phyloP scores from a whole-genome alignment of 306 rosid species.

The Astragalus membranaceus region DNA sequence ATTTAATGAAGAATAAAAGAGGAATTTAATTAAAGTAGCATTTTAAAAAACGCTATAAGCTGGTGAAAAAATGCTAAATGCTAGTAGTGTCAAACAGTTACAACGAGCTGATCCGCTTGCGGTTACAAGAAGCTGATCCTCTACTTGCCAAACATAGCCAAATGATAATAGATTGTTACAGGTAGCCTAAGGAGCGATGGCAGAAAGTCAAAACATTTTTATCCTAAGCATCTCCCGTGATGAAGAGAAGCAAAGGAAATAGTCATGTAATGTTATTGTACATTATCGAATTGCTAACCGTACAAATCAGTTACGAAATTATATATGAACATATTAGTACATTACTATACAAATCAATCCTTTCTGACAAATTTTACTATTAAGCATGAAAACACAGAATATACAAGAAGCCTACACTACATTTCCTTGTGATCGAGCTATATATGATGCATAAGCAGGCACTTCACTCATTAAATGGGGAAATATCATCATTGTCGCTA shows the following conservation, averaged over 20 bases:
- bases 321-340: slow-evolving; percentile 9
- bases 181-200: neutral
- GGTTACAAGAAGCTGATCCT: too few species aligned
- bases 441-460: slow-evolving; percentile 26
- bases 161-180: too few species aligned
- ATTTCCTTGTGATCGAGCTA: slow-evolving; percentile 18
- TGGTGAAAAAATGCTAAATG: too few species aligned
- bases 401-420: slow-evolving; percentile 35
- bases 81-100: too few species aligned
- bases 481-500: slow-evolving; percentile 39
- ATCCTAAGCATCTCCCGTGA: neutral
- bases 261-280: slow-evolving; percentile 11
- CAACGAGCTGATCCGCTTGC: too few species aligned
- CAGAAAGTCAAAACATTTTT: neutral
- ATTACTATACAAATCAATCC: slow-evolving; percentile 13
- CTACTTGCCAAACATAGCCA: too few species aligned
- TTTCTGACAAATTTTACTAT: neutral
- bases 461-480: slow-evolving; percentile 46
- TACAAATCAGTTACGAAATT: slow-evolving; percentile 17
- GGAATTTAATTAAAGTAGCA: too few species aligned
- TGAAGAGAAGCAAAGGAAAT: slow-evolving; percentile 1
- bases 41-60: too few species aligned
- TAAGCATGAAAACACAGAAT: slow-evolving; percentile 22
- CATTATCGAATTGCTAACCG: slow-evolving; percentile 13
- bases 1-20: too few species aligned